Evolutionary conservation across 2,329 filamentous ascomycete genomes (phyloP).

Genomic region (Cordyceps fumosorosea): DNA sequence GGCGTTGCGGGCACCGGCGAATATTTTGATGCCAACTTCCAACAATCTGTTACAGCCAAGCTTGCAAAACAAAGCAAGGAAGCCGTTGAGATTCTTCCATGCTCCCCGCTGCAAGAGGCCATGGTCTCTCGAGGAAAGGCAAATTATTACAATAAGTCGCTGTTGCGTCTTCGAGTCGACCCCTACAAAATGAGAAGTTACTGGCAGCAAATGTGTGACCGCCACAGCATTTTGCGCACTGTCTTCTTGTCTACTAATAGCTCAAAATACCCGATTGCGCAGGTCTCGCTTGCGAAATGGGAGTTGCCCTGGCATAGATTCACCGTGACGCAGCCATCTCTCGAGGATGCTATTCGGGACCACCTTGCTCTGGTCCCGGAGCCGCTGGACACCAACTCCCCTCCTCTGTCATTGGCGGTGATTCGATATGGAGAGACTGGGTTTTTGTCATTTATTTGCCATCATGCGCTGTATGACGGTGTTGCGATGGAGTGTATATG

Average conservation of each 20-base stretch:
- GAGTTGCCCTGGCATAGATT: slow-evolving; percentile 34
- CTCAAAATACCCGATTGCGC: slow-evolving; percentile 56
- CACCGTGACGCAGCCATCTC: slow-evolving; percentile 23
- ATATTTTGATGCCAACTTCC: slow-evolving; percentile 24
- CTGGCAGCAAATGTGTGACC: slow-evolving; percentile 56
- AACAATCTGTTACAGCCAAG: slow-evolving; percentile 21
- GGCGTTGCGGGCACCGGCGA: neutral
- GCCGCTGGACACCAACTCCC: slow-evolving; percentile 37
- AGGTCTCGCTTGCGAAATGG: slow-evolving; percentile 56
- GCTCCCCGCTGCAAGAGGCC: slow-evolving; percentile 79
- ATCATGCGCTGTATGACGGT: slow-evolving; percentile 85
- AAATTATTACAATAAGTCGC: slow-evolving; percentile 67
- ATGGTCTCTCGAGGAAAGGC: slow-evolving; percentile 58
- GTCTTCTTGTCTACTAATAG: slow-evolving; percentile 63
- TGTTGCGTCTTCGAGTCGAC: slow-evolving; percentile 52
- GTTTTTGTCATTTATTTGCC: slow-evolving; percentile 48
- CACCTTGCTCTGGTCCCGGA: slow-evolving; percentile 34
- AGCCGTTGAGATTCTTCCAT: slow-evolving; percentile 61
- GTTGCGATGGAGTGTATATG: slow-evolving; percentile 66
- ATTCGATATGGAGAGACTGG: slow-evolving; percentile 25
- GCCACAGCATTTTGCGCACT: slow-evolving; percentile 74
- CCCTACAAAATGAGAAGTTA: slow-evolving; percentile 43
- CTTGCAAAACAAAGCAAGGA: slow-evolving; percentile 26
- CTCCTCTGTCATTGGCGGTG: slow-evolving; percentile 39
- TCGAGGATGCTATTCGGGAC: slow-evolving; percentile 31